These are phyloP conservation scores for Pichia insulana DNA, from an alignment of 805 yeast genomes.

Conservation along the genomic window DNA sequence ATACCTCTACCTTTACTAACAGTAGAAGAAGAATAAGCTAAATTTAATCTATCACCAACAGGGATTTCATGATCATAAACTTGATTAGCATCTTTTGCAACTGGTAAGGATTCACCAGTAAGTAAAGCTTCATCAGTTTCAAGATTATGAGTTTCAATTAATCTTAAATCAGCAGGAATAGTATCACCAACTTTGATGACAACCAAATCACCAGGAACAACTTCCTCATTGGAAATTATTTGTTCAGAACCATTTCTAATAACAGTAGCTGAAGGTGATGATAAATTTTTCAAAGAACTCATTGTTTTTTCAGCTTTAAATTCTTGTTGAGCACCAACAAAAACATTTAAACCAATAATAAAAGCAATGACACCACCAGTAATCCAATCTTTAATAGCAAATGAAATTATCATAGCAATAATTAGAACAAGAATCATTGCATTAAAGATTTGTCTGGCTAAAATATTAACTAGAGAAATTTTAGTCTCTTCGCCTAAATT, in stretches of 20 bases:
- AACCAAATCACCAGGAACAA: conserved; percentile 70
- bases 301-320: conserved; percentile 69
- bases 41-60: conserved; percentile 65
- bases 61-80: conserved; percentile 37
- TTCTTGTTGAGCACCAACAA: conserved; percentile 64
- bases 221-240: conserved; percentile 51
- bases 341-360: conserved; percentile 54
- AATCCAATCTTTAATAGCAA: conserved; percentile 71
- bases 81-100: conserved; percentile 41
- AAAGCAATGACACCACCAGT: conserved; percentile 74
- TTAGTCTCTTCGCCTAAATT: conserved; percentile 50
- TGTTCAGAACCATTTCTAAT: conserved; percentile 50
- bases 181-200: conserved; percentile 63
- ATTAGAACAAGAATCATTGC: conserved; percentile 72
- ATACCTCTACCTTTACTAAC: conserved; percentile 70
- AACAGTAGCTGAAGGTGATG: conserved; percentile 65
- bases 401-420: conserved; percentile 63
- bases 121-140: conserved; percentile 81
- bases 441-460: conserved; percentile 61
- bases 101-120: conserved; percentile 83
- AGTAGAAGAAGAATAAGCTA: conserved; percentile 61
- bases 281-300: conserved; percentile 58
- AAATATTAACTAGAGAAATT: conserved; percentile 44
- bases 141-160: conserved; percentile 49
- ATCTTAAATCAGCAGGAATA: conserved; percentile 64